Evolutionary conservation across 768 basidiomycete species (phyloP).

Genomic region (Lepiota brunneoincarnata): DNA sequence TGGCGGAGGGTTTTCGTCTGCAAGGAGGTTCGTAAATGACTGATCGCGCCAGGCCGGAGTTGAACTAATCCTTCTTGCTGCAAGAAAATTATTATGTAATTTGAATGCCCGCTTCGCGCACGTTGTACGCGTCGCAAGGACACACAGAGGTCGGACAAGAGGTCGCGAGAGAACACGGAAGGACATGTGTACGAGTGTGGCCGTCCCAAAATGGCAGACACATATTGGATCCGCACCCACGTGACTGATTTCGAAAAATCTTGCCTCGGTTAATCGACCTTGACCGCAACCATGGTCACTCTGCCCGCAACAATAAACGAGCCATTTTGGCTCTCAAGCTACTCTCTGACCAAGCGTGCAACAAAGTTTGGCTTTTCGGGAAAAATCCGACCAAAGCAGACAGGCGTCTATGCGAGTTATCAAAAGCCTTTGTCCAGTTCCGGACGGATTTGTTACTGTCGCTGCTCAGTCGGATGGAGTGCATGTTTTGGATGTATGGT

Average conservation of each 20-base stretch:
- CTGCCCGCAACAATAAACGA: conserved; percentile 26
- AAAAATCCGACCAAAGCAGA: conserved; percentile 16
- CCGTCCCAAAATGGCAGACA: conserved; percentile 1
- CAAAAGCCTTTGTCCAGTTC: conserved; percentile 17
- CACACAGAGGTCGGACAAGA: background rate
- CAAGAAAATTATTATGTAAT: background rate
- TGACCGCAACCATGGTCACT: conserved; percentile 1
- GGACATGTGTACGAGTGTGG: conserved; percentile 1
- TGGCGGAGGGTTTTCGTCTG: conserved; percentile 62
- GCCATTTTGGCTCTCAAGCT: conserved; percentile 38
- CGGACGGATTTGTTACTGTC: conserved; percentile 62
- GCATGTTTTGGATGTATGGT: conserved; percentile 65
- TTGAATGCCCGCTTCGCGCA: background rate
- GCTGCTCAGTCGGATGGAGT: conserved; percentile 73
- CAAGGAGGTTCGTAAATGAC: conserved; percentile 71
- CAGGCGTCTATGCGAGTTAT: conserved; percentile 13
- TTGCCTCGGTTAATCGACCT: background rate
- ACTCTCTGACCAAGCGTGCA: conserved; percentile 16
- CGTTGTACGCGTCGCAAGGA: background rate
- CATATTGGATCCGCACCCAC: background rate
- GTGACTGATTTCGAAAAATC: conserved; percentile 13
- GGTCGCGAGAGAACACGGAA: conserved; percentile 6
- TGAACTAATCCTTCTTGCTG: conserved; percentile 4
- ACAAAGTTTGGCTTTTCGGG: conserved; percentile 15
- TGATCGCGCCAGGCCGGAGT: conserved; percentile 19